Base-by-base conservation (phyloP, 495 filamentous ascomycete genomes). In the Podospora sp. region DNA sequence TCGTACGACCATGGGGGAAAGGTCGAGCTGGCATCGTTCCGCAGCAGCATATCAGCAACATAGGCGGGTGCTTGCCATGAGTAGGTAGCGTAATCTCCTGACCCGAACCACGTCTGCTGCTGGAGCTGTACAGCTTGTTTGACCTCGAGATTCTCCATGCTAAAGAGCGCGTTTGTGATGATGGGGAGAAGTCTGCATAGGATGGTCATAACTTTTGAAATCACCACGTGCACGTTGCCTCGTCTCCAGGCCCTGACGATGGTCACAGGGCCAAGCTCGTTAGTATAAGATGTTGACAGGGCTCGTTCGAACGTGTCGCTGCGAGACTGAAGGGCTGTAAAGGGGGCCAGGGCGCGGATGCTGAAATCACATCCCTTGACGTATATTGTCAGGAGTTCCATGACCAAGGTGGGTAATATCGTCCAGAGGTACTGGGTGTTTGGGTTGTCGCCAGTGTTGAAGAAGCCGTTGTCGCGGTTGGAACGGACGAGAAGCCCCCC, bases 311-410 rank as follows among this genome's bases (percentile, higher is more conserved):
- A 62, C 4, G 33, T 62, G n/a, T 62, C 60, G n/a, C 35, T 21
- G 7, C 60, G 60, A 18, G 60, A 62, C 35, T 62, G 60, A 21
- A 62, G 35, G 36, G 60, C 60, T 25, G 35, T 50, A 27, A 62
- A 62, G 24, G 60, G 60, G 36, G 60, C 60, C 2, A 62, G 36
- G 25, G 60, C 60, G 20, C 60, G 60, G 20, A 62, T 49, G 60
- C 60, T 62, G 46, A 62, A 62, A 22, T 62, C 60, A 7, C n/a
- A 50, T 7, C 60, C 36, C 20, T 51, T 62, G 12, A 62, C 36
- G 46, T 62, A 62, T n/a, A 62, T 50, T 27, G 60, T 62, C 18
- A 62, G 35, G 7, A 36, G 35, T 62, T 62, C 60, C 60, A 62
- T 62, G 35, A 62, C 20, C 35, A 62, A 27, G 18, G 60, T 62